Base-by-base conservation (phyloP, 148 eudicot species). In the Fagopyrum tataricum region DNA sequence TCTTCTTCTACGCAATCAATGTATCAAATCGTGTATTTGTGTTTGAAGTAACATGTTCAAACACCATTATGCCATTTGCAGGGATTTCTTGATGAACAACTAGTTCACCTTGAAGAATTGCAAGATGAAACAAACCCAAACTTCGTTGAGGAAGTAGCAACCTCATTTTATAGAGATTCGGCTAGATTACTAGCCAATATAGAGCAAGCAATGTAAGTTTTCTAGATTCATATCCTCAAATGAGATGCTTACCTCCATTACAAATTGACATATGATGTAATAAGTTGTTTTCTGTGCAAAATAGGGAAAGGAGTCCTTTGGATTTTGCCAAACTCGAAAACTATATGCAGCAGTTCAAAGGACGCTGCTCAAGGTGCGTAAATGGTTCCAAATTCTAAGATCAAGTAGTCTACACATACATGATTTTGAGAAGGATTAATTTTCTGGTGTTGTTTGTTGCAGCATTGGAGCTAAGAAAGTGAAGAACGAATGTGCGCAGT, bases 381-480 rank as follows among this genome's bases (percentile, higher is more conserved):
- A 21, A 7, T 20, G 3, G 21, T 20, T 55, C 10, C 10, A 11
- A 55, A n/a, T 5, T 20, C 61, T 7, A 55, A 55, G 23, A 0
- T 55, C 26, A 7, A 55, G 61, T 55, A 55, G 7, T 55, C 24
- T 55, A 55, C 59, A 21, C 23, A 56, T 8, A 56, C 62, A 56
- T 58, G 64, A 23, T 21, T 58, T 10, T 21, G 21, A 67, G 26
- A 64, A 67, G 26, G 26, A 4, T 59, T 20, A 20, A 59, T 9
- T 21, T 26, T 9, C 26, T 18, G 20, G 68, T 23, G 20, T 43
- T 70, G 66, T 23, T 71, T 73, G 41, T 43, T 83, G 82, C 87
- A 96, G 99, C 87, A 90, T 96, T 79, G 99, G 99, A 73, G 99
- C 97, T 55, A 88, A 81, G 79, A 96, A 84, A 85, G 91, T 96